These are phyloP conservation scores for Tolypocladium nubicola DNA, from an alignment of 2,329 filamentous ascomycete genomes.

Conservation along the genomic window DNA sequence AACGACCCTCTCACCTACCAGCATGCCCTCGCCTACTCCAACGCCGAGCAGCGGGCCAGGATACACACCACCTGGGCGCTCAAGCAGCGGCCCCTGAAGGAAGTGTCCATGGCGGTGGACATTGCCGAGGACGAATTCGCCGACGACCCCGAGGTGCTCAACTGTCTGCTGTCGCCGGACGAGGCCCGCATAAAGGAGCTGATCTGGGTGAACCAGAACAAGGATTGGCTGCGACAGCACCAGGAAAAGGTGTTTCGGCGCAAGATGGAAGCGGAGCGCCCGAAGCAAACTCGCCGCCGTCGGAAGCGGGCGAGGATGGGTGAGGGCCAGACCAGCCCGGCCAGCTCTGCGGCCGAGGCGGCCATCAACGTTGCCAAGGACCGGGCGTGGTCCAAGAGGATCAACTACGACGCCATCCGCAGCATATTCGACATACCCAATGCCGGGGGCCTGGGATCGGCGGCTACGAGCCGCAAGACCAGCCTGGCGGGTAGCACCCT, in stretches of 20 bases:
- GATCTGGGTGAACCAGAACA: slow-evolving; percentile 92
- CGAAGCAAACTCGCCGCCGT: slow-evolving; percentile 46
- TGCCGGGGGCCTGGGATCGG: slow-evolving; percentile 35
- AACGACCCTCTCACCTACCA: slow-evolving; percentile 47
- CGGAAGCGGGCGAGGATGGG: slow-evolving; percentile 48
- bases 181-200: slow-evolving; percentile 78
- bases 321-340: slow-evolving; percentile 54
- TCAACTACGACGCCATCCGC: slow-evolving; percentile 59
- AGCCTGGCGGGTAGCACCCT: slow-evolving; percentile 25
- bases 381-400: slow-evolving; percentile 60
- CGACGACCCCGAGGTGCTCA: slow-evolving; percentile 76
- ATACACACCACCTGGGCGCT: slow-evolving; percentile 43
- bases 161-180: slow-evolving; percentile 62
- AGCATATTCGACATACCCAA: slow-evolving; percentile 42
- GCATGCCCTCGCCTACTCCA: slow-evolving; percentile 47
- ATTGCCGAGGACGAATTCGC: slow-evolving; percentile 77
- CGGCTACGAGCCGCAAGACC: slow-evolving; percentile 35
- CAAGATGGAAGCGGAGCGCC: slow-evolving; percentile 49
- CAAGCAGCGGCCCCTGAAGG: slow-evolving; percentile 33
- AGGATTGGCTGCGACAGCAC: slow-evolving; percentile 80
- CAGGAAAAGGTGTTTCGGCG: slow-evolving; percentile 73
- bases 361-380: slow-evolving; percentile 58
- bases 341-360: slow-evolving; percentile 58
- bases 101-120: slow-evolving; percentile 48
- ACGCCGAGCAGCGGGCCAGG: slow-evolving; percentile 42